phyloP scores from a whole-genome alignment of 2,329 filamentous ascomycete species.

The Trichoderma gracile region DNA sequence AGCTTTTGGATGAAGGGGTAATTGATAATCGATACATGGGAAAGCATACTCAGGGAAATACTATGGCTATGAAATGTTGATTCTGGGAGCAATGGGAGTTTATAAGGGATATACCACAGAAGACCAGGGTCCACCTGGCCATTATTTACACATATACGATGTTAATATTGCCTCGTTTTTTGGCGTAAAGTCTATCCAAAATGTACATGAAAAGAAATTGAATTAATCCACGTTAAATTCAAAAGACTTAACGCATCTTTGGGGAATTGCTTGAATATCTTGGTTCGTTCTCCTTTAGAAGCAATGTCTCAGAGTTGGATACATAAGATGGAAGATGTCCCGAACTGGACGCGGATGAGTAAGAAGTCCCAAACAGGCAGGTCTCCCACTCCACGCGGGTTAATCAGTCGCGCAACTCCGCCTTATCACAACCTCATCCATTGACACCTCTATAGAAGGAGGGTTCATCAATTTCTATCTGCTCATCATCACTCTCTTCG shows the following conservation, averaged over 20 bases:
- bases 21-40: background rate
- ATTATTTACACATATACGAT: no score
- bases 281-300: no score
- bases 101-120: conserved; percentile 19
- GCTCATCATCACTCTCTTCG: no score
- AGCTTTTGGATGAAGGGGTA: background rate
- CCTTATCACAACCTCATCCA: background rate
- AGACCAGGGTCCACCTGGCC: background rate
- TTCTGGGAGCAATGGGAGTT: conserved; percentile 16
- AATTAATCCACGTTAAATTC: no score
- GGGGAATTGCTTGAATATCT: no score
- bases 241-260: no score
- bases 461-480: background rate
- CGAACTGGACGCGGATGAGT: background rate
- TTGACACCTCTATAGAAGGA: background rate
- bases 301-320: no score
- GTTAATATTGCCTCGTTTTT: no score
- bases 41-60: background rate
- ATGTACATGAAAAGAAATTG: no score
- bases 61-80: background rate
- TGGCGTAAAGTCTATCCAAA: no score
- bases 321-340: no score
- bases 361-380: conserved; percentile 2
- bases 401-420: background rate
- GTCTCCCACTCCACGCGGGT: background rate